Evolutionary conservation across 192 early-diverging fungal species (phyloP).

Genomic region (Coemansia sp.): DNA sequence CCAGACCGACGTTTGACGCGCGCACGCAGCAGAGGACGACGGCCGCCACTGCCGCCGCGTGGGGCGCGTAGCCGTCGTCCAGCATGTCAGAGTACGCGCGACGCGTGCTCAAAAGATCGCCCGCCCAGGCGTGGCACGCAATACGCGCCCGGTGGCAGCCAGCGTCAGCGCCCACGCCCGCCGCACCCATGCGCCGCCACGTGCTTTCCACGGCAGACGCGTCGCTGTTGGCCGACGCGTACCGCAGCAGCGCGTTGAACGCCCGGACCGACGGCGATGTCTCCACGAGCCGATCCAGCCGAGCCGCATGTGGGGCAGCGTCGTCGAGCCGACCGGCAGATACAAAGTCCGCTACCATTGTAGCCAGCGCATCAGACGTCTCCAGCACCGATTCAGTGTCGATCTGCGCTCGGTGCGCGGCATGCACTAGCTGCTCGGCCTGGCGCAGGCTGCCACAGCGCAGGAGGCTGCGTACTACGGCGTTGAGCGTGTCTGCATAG

Average conservation of each 20-base stretch:
- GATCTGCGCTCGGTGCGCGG: slow-evolving; percentile 22
- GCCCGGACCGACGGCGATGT: slow-evolving; percentile 24
- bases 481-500: slow-evolving; percentile 26
- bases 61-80: slow-evolving; percentile 28
- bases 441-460: slow-evolving; percentile 19
- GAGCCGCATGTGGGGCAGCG: background rate
- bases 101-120: slow-evolving; percentile 35
- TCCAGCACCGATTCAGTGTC: background rate
- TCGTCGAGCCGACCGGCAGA: background rate
- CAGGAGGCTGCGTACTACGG: slow-evolving; percentile 22
- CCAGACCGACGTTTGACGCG: slow-evolving; percentile 14
- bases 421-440: slow-evolving; percentile 20
- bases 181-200: slow-evolving; percentile 40
- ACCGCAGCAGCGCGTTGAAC: slow-evolving; percentile 31
- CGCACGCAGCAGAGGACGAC: slow-evolving; percentile 43
- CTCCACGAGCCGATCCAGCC: slow-evolving; percentile 23
- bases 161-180: slow-evolving; percentile 25
- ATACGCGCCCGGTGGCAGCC: slow-evolving; percentile 27
- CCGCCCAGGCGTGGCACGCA: slow-evolving; percentile 15
- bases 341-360: background rate
- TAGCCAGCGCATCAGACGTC: slow-evolving; percentile 20
- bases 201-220: slow-evolving; percentile 16
- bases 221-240: slow-evolving; percentile 15
- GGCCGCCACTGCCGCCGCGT: slow-evolving; percentile 10
- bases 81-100: slow-evolving; percentile 46